Evolutionary conservation across 2,329 filamentous ascomycete genomes (phyloP).

Genomic region (Claviceps paspali): DNA sequence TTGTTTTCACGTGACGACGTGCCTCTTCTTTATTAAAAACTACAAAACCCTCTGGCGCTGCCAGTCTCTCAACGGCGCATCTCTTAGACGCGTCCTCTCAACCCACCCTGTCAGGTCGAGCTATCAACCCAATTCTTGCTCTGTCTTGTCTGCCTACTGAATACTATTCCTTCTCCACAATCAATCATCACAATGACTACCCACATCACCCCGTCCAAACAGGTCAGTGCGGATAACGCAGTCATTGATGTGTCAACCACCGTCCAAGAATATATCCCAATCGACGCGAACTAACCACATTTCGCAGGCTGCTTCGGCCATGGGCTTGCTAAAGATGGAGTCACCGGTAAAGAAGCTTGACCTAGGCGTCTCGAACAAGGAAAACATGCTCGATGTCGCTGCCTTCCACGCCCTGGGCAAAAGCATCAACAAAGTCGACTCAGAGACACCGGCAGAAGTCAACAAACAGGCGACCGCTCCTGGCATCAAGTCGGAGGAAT

Average conservation of each 20-base stretch:
- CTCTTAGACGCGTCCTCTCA: conserved; percentile 16
- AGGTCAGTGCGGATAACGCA: conserved; percentile 26
- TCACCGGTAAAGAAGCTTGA: conserved; percentile 83
- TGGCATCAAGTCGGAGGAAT: conserved; percentile 52
- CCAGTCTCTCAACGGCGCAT: conserved; percentile 10
- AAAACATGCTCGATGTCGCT: conserved; percentile 49
- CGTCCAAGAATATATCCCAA: background rate
- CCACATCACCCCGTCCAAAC: conserved; percentile 48
- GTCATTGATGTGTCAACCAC: background rate
- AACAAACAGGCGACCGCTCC: conserved; percentile 26
- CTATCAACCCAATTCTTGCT: conserved; percentile 9
- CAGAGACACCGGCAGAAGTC: conserved; percentile 36
- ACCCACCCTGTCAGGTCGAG: conserved; percentile 9
- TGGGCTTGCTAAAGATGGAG: conserved; percentile 84
- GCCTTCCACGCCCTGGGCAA: conserved; percentile 35
- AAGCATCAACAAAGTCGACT: conserved; percentile 46
- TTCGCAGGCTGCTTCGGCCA: conserved; percentile 64
- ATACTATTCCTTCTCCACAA: conserved; percentile 5
- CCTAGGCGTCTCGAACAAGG: conserved; percentile 62
- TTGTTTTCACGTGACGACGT: conserved; percentile 22
- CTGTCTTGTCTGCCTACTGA: conserved; percentile 9
- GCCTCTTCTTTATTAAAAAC: conserved; percentile 22
- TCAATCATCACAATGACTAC: conserved; percentile 48
- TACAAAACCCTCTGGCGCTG: conserved; percentile 25
- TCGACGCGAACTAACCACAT: conserved; percentile 16